phyloP scores from a whole-genome alignment of 2,329 filamentous ascomycete species.

The Xylaria sp. region DNA sequence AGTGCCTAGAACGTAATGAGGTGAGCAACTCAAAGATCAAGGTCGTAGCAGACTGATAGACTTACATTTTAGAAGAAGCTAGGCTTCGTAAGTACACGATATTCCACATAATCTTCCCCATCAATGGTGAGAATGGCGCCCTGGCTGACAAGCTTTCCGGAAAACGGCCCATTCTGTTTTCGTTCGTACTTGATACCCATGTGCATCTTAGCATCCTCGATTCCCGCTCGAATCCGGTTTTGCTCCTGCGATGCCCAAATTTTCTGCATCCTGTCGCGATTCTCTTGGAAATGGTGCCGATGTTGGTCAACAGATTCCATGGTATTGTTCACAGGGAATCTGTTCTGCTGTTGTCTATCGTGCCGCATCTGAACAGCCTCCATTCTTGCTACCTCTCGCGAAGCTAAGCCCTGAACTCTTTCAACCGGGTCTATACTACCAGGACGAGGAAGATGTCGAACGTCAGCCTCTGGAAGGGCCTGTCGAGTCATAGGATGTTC shows the following conservation, averaged over 20 bases:
- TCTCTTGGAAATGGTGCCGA: slow-evolving; percentile 52
- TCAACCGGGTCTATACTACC: slow-evolving; percentile 47
- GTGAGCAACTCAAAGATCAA: neutral
- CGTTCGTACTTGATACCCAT: slow-evolving; percentile 67
- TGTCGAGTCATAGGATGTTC: slow-evolving; percentile 41
- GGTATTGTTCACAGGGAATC: slow-evolving; percentile 42
- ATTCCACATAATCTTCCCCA: slow-evolving; percentile 71
- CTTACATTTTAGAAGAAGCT: slow-evolving; percentile 57
- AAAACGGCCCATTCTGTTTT: slow-evolving; percentile 64
- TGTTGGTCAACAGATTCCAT: slow-evolving; percentile 29
- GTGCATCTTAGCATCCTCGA: slow-evolving; percentile 61
- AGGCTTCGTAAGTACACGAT: slow-evolving; percentile 67
- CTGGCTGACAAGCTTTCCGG: slow-evolving; percentile 67
- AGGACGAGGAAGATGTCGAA: slow-evolving; percentile 44
- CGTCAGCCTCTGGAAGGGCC: slow-evolving; percentile 43
- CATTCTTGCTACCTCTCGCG: slow-evolving; percentile 57
- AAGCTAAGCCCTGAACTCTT: slow-evolving; percentile 55
- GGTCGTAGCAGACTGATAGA: neutral
- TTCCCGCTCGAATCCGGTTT: slow-evolving; percentile 38
- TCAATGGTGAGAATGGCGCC: slow-evolving; percentile 68
- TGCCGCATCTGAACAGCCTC: slow-evolving; percentile 58
- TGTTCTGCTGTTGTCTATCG: slow-evolving; percentile 53
- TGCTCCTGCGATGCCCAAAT: slow-evolving; percentile 61
- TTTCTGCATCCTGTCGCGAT: slow-evolving; percentile 59
- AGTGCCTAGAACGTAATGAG: too few relatives aligned